Percentiles rank a stretch among this genome's conserved stretches.
Conservation (phyloP, 768 basidiomycete species). For the Mrakia frigida region DNA sequence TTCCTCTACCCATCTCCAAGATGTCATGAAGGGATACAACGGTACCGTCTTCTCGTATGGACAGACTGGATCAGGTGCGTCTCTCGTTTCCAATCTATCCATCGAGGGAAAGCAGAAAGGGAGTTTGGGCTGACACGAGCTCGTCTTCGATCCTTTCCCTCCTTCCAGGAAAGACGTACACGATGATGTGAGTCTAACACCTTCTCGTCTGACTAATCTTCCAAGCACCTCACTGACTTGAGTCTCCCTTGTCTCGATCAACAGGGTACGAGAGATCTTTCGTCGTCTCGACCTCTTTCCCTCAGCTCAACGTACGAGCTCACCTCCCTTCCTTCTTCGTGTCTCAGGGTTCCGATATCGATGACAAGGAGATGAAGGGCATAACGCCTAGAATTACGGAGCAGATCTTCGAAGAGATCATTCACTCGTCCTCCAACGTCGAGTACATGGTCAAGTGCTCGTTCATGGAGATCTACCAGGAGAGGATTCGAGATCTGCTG, state of each 20-base stretch:
- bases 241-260: not conserved
- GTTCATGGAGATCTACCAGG: constrained; percentile 99
- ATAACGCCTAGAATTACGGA: constrained; percentile 98
- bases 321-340: not conserved
- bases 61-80: constrained; percentile 41
- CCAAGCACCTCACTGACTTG: not conserved
- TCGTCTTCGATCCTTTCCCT: constrained; percentile 41
- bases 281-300: not conserved
- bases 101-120: constrained; percentile 21
- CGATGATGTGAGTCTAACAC: constrained; percentile 71
- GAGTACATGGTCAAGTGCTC: constrained; percentile 99
- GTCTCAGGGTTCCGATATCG: constrained; percentile 88
- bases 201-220: not conserved
- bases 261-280: not conserved
- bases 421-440: constrained; percentile 86
- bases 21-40: constrained; percentile 98
- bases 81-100: not conserved
- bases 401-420: constrained; percentile 97
- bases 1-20: constrained; percentile 47
- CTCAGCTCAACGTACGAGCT: not conserved
- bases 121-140: constrained; percentile 37
- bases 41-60: constrained; percentile 71
- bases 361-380: constrained; percentile 84
- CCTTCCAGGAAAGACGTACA: constrained; percentile 74
- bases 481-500: constrained; percentile 88